Conservation (phyloP, 148 eudicot species). For the Vaccinium corymbosum region DNA sequence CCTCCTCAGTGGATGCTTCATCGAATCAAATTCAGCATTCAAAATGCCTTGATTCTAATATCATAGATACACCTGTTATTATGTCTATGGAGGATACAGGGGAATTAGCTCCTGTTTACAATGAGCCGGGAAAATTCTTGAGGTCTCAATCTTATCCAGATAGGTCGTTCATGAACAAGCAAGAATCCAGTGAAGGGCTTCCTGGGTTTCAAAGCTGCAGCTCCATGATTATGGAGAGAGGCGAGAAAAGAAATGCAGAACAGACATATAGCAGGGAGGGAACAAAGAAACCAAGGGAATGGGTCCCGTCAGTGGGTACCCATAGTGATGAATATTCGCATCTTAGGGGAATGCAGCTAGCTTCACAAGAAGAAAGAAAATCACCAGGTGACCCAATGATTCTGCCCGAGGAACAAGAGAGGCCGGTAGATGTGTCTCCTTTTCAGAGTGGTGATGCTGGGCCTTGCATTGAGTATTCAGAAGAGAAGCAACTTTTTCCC, state of each 20-base stretch:
- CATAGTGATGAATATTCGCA: conserved; percentile 32
- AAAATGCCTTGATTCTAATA: conserved; percentile 27
- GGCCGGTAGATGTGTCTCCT: conserved; percentile 33
- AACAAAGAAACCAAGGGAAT: conserved; percentile 60
- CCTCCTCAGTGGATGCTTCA: conserved; percentile 30
- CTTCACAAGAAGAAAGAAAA: conserved; percentile 26
- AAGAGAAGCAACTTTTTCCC: conserved; percentile 79
- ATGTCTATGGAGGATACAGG: conserved; percentile 25
- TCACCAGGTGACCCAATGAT: conserved; percentile 26
- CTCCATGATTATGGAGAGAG: conserved; percentile 42
- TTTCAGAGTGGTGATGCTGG: conserved; percentile 32
- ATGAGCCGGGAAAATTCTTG: conserved; percentile 24
- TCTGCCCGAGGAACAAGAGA: conserved; percentile 32
- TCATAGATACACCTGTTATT: conserved; percentile 19
- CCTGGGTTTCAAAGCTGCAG: conserved; percentile 38
- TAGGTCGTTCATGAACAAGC: conserved; percentile 33
- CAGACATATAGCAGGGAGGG: conserved; percentile 34
- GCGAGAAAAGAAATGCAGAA: conserved; percentile 64
- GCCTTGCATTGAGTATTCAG: conserved; percentile 35
- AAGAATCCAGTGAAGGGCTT: conserved; percentile 34
- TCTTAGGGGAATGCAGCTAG: conserved; percentile 29
- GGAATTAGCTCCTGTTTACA: conserved; percentile 14
- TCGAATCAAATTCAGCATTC: conserved; percentile 25
- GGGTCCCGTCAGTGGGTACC: conserved; percentile 41
- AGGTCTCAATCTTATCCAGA: conserved; percentile 38